Base-by-base conservation (phyloP, 2,329 filamentous ascomycete species). In the Aureobasidium uvarum region DNA sequence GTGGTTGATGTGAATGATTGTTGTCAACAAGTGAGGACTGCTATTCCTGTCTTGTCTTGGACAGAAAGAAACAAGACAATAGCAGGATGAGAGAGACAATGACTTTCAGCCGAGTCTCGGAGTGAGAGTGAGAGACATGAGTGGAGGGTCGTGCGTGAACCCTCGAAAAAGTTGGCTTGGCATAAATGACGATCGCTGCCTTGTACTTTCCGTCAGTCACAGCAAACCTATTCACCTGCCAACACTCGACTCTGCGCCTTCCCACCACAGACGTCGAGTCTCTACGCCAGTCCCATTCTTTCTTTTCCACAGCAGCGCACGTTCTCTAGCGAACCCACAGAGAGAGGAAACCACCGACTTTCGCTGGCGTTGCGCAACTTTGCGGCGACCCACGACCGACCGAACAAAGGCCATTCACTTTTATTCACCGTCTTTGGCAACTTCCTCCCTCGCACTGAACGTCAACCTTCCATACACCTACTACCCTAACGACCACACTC, bases 321-420 rank as follows among this genome's bases (percentile, higher is more conserved):
- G 2, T 45, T 50, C 38, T 48, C 43, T 36, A 28, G 10, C 20
- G 18, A 45, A 1, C 16, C 8, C 48, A 8, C 16, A 6, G 43
- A 48, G 28, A 60, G 28, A 59, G 6, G 7, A 25, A 16, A 20
- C 18, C 25, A n/a, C 28, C 56, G 28, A 60, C 56, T 23, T 48
- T 46, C 41, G 28, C 41, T 36, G n/a, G 43, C 41, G 25, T 25
- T 18, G 56, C 56, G 25, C 56, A 20, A 60, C 45, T 45, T 41
- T 50, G 43, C 43, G 28, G 58, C 45, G n/a, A 20, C 10, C 16
- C 33, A 51, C 36, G 13, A 23, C 31, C 56, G n/a, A 62, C 33
- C n/a, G 48, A 63, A 63, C 60, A 63, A 63, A 63, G 60, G 16
- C n/a, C 45, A 48, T 45, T 43, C n/a, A 23, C 43, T 54, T 25